A percentile compares a stretch with the other conserved stretches of the same genome.
phyloP scores from a whole-genome alignment of 2,329 filamentous ascomycete genomes.

The Xylaria sp. region DNA sequence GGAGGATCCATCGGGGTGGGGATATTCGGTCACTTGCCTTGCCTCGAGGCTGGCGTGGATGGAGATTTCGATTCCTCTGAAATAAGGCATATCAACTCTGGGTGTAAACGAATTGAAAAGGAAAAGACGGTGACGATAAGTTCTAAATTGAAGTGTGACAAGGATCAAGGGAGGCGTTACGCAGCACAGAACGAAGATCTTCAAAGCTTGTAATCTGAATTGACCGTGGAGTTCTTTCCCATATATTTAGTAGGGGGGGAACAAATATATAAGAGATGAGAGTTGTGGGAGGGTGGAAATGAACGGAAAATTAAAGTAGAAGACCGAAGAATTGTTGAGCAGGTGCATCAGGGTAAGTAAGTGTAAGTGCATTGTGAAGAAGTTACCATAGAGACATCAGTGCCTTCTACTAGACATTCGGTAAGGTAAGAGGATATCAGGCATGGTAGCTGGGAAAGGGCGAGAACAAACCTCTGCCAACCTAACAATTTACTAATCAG shows the following conservation, averaged over 20 bases:
- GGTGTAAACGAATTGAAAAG: background rate
- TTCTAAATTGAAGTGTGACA: background rate
- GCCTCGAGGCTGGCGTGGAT: slow-evolving; percentile 53
- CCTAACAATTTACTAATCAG: too few species aligned
- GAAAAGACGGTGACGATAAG: background rate
- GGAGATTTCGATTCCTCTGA: slow-evolving; percentile 60
- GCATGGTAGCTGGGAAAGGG: background rate
- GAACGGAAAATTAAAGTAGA: background rate
- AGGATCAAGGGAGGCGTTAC: background rate
- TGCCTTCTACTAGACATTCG: background rate
- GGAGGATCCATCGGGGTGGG: slow-evolving; percentile 63
- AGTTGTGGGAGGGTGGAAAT: background rate
- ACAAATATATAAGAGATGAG: background rate
- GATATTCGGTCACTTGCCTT: slow-evolving; percentile 61
- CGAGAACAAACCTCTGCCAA: background rate
- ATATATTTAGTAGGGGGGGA: too few species aligned
- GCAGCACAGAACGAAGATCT: background rate
- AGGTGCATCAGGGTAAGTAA: background rate
- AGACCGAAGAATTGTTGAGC: background rate
- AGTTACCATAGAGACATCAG: background rate
- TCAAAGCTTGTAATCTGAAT: background rate
- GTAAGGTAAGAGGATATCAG: background rate
- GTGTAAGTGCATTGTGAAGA: background rate
- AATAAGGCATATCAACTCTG: slow-evolving; percentile 56
- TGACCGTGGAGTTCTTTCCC: background rate